These are phyloP conservation scores for Lobosporangium transversale DNA, from an alignment of 192 early-diverging fungal genomes.

Conservation along the genomic window DNA sequence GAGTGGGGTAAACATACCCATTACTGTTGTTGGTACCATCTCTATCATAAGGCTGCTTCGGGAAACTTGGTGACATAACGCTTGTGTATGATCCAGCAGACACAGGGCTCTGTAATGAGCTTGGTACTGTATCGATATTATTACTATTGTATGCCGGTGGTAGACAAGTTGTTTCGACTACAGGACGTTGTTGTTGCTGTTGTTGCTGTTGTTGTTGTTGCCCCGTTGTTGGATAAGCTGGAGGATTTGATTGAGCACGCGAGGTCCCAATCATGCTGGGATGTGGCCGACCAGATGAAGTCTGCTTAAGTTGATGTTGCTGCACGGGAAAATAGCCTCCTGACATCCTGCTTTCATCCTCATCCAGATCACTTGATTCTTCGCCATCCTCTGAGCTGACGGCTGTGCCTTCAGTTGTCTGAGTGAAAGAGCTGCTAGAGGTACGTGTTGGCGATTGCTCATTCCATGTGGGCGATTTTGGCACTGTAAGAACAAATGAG, in stretches of 20 bases:
- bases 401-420: constrained; percentile 11
- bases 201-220: constrained; percentile 12
- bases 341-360: constrained; percentile 7
- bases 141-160: too few species aligned
- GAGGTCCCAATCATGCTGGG: constrained; percentile 16
- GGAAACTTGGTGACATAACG: neutral
- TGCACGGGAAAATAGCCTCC: neutral
- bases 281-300: constrained; percentile 4
- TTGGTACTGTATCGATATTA: constrained; percentile 4
- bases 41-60: neutral
- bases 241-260: constrained; percentile 3
- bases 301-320: constrained; percentile 14
- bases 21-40: neutral
- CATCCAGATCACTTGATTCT: constrained; percentile 13
- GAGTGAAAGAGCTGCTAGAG: constrained; percentile 18
- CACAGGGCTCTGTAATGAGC: constrained; percentile 1
- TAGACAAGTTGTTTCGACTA: constrained; percentile 4
- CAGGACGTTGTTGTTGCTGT: constrained; percentile 17
- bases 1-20: neutral
- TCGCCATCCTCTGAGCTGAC: constrained; percentile 18
- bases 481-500: constrained; percentile 3
- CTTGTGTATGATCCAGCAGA: constrained; percentile 1
- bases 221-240: neutral
- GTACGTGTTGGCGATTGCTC: constrained; percentile 21
- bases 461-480: constrained; percentile 28